Conservation (phyloP, 768 basidiomycete genomes). For the Boletus vinaceobasis region DNA sequence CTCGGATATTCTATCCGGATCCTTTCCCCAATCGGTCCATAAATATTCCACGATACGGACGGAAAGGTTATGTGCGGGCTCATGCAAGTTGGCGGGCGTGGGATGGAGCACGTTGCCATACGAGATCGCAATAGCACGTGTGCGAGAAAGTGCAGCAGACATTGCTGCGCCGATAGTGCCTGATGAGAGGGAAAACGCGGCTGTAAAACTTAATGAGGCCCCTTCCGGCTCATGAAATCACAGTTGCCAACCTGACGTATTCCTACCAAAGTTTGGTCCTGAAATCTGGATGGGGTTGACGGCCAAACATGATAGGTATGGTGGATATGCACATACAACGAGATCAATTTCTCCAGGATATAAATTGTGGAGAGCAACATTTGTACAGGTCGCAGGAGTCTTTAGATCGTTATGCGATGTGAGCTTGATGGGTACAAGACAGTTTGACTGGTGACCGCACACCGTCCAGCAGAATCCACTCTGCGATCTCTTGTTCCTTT, state of each 20-base stretch:
- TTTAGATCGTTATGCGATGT: slow-evolving; percentile 26
- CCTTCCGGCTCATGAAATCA: not conserved
- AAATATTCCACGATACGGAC: slow-evolving; percentile 66
- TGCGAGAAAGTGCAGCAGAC: slow-evolving; percentile 66
- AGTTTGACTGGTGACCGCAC: slow-evolving; percentile 39
- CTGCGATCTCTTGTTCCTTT: slow-evolving; percentile 71
- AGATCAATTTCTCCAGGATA: slow-evolving; percentile 85
- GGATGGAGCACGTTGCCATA: slow-evolving; percentile 79
- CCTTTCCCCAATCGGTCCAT: slow-evolving; percentile 83
- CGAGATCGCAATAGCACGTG: slow-evolving; percentile 81
- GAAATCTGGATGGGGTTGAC: slow-evolving; percentile 51
- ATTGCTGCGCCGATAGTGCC: slow-evolving; percentile 92
- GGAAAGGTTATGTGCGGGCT: slow-evolving; percentile 72
- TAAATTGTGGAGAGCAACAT: slow-evolving; percentile 86
- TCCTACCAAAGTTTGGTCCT: slow-evolving; percentile 83
- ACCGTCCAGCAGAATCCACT: slow-evolving; percentile 91
- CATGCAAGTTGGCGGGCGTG: slow-evolving; percentile 52
- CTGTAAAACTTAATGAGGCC: slow-evolving; percentile 32
- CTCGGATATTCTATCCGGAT: slow-evolving; percentile 51
- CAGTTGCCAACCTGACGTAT: slow-evolving; percentile 62
- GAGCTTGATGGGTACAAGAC: slow-evolving; percentile 4
- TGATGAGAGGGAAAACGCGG: slow-evolving; percentile 85
- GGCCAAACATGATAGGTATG: not conserved
- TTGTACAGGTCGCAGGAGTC: slow-evolving; percentile 91
- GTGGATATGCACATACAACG: slow-evolving; percentile 50